A percentile compares a stretch with the other conserved stretches of the same genome.
These are phyloP conservation scores for Dendrobium officinale DNA, from an alignment of 106 monocot species.

Conservation along the genomic window DNA sequence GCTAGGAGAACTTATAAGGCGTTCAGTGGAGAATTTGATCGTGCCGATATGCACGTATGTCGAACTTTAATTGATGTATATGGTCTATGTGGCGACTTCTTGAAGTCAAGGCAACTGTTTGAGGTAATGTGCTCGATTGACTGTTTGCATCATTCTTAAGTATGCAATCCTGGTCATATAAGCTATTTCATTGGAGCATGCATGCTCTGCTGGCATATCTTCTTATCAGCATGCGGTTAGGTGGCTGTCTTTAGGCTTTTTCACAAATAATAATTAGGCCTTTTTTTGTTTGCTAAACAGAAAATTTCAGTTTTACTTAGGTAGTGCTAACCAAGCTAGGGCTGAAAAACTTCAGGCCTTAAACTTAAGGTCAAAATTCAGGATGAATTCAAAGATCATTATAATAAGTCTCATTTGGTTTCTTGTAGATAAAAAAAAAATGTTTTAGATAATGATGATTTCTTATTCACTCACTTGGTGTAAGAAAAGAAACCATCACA, in stretches of 20 bases:
- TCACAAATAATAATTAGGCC: not conserved
- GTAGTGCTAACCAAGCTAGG: not conserved
- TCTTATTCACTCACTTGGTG: not conserved
- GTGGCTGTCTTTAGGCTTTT: not conserved
- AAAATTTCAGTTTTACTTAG: not conserved
- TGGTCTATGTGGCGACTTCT: constrained; percentile 65
- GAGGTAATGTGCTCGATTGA: constrained; percentile 33
- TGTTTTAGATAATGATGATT: not conserved
- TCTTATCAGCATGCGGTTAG: not conserved
- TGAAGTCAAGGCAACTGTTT: constrained; percentile 60
- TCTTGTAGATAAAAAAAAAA: not conserved
- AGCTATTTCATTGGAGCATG: not conserved
- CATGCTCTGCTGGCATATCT: not conserved
- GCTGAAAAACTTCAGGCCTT: not conserved
- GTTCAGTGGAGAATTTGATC: constrained; percentile 39
- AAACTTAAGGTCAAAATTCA: not conserved
- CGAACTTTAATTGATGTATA: constrained; percentile 82
- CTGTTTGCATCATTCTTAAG: not conserved
- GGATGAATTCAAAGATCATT: not conserved
- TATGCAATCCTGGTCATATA: not conserved
- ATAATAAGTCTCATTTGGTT: not conserved
- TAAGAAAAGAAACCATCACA: not conserved
- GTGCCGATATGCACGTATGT: constrained; percentile 60
- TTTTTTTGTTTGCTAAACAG: not conserved
- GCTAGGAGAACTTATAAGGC: constrained; percentile 59